phyloP scores from a whole-genome alignment of 2,329 filamentous ascomycete genomes.

The Calonectria fujianensis region DNA sequence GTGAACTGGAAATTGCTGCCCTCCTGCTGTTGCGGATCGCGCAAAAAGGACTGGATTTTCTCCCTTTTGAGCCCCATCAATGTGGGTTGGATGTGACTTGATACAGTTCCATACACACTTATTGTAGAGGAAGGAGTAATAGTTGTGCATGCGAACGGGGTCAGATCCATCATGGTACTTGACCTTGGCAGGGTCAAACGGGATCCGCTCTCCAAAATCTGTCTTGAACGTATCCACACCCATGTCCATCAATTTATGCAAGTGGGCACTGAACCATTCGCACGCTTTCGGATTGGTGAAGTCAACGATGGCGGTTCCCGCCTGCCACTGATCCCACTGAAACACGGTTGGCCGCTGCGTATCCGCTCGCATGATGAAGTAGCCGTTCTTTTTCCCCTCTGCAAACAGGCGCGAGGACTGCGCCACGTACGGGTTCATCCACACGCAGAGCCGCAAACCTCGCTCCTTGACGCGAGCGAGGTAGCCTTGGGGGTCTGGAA shows the following conservation, averaged over 20 bases:
- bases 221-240: conserved; percentile 6
- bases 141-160: conserved; percentile 16
- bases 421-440: conserved; percentile 19
- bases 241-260: conserved; percentile 2
- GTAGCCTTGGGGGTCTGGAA: background rate
- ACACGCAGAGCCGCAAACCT: background rate
- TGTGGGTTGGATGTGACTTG: background rate
- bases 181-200: conserved; percentile 4
- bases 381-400: conserved; percentile 8
- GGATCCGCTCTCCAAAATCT: conserved; percentile 7
- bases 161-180: conserved; percentile 7
- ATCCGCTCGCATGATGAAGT: conserved; percentile 7
- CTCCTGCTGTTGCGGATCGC: conserved; percentile 6
- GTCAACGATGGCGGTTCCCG: background rate
- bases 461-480: background rate
- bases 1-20: conserved; percentile 14
- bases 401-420: conserved; percentile 4
- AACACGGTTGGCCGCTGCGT: conserved; percentile 4
- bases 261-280: background rate
- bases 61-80: background rate
- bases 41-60: background rate
- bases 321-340: conserved; percentile 16
- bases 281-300: conserved; percentile 3
- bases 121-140: conserved; percentile 11
- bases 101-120: conserved; percentile 10